phyloP scores from a whole-genome alignment of 106 monocot genomes.

The Gastrodia elata region DNA sequence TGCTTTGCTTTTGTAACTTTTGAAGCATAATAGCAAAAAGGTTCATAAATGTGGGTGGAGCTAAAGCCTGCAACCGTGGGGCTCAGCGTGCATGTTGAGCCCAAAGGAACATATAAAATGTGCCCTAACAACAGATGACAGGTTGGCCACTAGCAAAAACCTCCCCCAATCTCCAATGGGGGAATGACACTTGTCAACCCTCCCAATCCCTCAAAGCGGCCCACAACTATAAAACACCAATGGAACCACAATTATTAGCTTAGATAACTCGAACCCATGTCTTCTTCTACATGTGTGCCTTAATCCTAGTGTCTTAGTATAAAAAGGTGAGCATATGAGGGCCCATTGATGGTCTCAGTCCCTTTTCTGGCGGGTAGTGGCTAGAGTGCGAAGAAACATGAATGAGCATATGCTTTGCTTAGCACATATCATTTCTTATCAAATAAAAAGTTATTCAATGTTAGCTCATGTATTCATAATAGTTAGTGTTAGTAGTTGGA shows the following conservation, averaged over 20 bases:
- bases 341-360: no score
- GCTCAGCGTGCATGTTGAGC: not conserved
- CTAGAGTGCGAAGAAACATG: no score
- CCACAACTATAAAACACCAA: not conserved
- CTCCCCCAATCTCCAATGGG: not conserved
- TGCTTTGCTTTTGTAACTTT: no score
- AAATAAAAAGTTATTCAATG: no score
- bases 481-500: no score
- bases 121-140: not conserved
- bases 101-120: not conserved
- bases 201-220: not conserved
- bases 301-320: not conserved
- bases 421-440: no score
- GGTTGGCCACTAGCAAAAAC: not conserved
- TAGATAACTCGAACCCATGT: not conserved
- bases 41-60: no score
- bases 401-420: no score
- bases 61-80: not conserved
- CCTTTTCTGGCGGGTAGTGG: no score
- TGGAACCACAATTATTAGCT: not conserved
- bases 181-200: not conserved
- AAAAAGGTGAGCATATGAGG: not conserved
- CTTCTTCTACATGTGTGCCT: not conserved
- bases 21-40: no score
- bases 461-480: no score